phyloP scores from a whole-genome alignment of 2,329 filamentous ascomycete genomes.

The Penicillium sp. region DNA sequence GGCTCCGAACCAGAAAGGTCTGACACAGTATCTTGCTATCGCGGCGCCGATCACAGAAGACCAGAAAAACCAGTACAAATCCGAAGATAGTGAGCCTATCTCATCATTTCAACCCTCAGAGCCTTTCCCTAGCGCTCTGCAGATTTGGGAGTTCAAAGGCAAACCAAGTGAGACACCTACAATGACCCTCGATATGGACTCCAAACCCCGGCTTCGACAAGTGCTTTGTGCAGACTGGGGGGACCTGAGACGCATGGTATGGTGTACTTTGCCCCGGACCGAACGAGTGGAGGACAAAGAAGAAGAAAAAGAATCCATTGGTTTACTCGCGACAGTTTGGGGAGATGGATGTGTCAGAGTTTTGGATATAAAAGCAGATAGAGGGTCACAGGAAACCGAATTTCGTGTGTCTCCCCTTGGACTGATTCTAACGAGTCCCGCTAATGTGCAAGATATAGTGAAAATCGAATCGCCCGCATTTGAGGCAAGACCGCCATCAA shows the following conservation, averaged over 20 bases:
- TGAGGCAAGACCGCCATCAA: conserved; percentile 42
- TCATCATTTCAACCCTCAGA: conserved; percentile 46
- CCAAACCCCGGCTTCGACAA: conserved; percentile 40
- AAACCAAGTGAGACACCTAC: conserved; percentile 23
- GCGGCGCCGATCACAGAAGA: conserved; percentile 33
- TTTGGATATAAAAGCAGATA: conserved; percentile 41
- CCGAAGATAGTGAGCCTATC: conserved; percentile 28
- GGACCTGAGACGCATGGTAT: conserved; percentile 46
- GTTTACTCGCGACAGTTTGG: conserved; percentile 50
- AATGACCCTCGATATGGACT: conserved; percentile 37
- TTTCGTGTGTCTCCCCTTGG: conserved; percentile 23
- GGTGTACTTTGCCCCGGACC: conserved; percentile 45
- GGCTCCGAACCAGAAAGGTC: conserved; percentile 39
- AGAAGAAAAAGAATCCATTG: conserved; percentile 32
- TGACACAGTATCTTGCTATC: conserved; percentile 51
- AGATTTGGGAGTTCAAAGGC: conserved; percentile 51
- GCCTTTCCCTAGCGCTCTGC: conserved; percentile 44
- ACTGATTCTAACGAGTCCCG: neutral
- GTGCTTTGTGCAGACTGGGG: conserved; percentile 53
- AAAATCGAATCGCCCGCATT: conserved; percentile 44
- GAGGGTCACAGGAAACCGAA: conserved; percentile 23
- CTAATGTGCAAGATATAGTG: conserved; percentile 22
- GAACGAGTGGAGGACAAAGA: conserved; percentile 25
- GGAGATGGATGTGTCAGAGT: conserved; percentile 51
- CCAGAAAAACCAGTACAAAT: conserved; percentile 28